These are phyloP conservation scores for Phytophthora parvispora DNA, from an alignment of 352 stramenopile species.

Conservation along the genomic window DNA sequence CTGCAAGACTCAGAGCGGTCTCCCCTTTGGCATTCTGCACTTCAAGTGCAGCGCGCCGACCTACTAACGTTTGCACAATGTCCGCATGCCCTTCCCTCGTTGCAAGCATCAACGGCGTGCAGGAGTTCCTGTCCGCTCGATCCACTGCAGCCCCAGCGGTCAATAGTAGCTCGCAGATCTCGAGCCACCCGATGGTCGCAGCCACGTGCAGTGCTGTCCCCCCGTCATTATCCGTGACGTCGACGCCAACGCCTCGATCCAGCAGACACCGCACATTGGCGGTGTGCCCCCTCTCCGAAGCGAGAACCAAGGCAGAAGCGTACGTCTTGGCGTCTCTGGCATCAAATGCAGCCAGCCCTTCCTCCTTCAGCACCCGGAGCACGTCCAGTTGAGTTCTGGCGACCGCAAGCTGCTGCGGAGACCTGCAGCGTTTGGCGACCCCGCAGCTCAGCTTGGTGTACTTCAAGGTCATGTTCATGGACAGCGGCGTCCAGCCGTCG, in stretches of 20 bases:
- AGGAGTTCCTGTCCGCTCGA: conserved; percentile 6
- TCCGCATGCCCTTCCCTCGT: conserved; percentile 17
- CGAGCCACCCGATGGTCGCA: conserved; percentile 10
- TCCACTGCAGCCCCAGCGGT: conserved; percentile 24
- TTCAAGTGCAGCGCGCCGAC: conserved; percentile 15
- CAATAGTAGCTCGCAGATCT: conserved; percentile 29
- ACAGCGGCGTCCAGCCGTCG: conserved; percentile 35
- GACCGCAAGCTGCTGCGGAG: conserved; percentile 19
- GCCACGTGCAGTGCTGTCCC: conserved; percentile 25
- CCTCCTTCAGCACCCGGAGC: conserved; percentile 34
- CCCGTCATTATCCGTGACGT: conserved; percentile 12
- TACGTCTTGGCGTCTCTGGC: conserved; percentile 25
- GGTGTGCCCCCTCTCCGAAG: conserved; percentile 19
- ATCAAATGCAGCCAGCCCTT: conserved; percentile 23
- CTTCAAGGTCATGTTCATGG: conserved; percentile 25
- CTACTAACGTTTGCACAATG: conserved; percentile 17
- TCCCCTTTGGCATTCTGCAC: conserved; percentile 17
- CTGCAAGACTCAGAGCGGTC: conserved; percentile 30
- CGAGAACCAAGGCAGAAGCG: conserved; percentile 18
- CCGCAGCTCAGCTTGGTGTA: conserved; percentile 30
- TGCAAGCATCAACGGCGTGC: conserved; percentile 37
- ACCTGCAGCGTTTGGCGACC: neutral
- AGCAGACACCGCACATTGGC: conserved; percentile 35
- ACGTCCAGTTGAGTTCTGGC: conserved; percentile 30
- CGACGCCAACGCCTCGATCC: conserved; percentile 24